These are phyloP conservation scores for Xylaria grammica DNA, from an alignment of 495 filamentous ascomycete species.

Conservation along the genomic window DNA sequence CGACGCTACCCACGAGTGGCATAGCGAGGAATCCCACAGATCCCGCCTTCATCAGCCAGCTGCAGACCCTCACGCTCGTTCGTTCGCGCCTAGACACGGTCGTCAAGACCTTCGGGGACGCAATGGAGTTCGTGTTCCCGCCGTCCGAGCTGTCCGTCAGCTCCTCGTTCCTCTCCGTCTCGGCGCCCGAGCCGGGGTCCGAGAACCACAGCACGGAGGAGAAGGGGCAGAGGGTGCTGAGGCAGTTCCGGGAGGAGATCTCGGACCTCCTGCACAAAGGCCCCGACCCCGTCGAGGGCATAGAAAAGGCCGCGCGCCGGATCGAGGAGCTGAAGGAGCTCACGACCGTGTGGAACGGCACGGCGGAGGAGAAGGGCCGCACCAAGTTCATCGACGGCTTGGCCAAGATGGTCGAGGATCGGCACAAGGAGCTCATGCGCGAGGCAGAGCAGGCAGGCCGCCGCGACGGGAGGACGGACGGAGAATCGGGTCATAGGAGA, in stretches of 20 bases:
- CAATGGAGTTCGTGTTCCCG: constrained; percentile 90
- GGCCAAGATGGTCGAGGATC: constrained; percentile 64
- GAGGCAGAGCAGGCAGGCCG: constrained; percentile 51
- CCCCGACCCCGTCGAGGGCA: constrained; percentile 54
- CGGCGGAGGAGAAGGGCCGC: constrained; percentile 88
- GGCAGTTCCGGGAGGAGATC: constrained; percentile 74
- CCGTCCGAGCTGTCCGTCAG: constrained; percentile 75
- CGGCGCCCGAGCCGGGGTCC: constrained; percentile 70
- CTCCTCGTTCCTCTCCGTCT: constrained; percentile 81
- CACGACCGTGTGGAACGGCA: constrained; percentile 85
- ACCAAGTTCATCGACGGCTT: constrained; percentile 80
- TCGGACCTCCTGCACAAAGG: constrained; percentile 64
- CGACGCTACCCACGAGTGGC: neutral
- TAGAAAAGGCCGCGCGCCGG: constrained; percentile 71
- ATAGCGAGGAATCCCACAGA: constrained; percentile 42
- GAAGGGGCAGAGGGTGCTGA: constrained; percentile 75
- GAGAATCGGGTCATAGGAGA: constrained; percentile 34
- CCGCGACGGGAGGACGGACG: constrained; percentile 33
- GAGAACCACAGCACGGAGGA: constrained; percentile 71
- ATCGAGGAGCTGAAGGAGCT: constrained; percentile 76
- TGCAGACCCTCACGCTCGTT: constrained; percentile 84
- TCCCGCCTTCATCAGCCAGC: constrained; percentile 72
- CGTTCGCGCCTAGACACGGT: constrained; percentile 81
- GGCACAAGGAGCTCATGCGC: constrained; percentile 59
- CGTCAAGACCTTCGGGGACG: constrained; percentile 86